Evolutionary conservation across 225 moss, liverwort and hornwort genomes (phyloP).

Genomic region (Polytrichum commune): DNA sequence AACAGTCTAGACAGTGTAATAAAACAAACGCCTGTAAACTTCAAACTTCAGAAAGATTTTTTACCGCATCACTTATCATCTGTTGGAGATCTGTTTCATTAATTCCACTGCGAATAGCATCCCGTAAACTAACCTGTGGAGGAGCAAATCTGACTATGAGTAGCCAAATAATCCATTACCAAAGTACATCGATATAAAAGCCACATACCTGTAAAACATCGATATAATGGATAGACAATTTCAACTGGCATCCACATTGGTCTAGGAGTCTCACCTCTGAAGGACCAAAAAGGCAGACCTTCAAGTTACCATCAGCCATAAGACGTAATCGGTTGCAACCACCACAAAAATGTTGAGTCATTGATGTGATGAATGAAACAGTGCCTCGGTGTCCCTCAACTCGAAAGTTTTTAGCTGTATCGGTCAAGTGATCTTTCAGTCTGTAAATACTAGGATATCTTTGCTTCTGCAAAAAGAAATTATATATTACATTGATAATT

Average conservation of each 20-base stretch:
- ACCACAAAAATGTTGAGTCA: constrained; percentile 95
- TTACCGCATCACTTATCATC: constrained; percentile 87
- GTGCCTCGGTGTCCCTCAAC: constrained; percentile 80
- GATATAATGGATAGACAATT: no score
- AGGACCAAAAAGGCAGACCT: constrained; percentile 98
- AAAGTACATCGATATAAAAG: neutral
- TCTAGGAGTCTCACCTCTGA: constrained; percentile 54
- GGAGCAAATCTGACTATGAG: constrained; percentile 4
- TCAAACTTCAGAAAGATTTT: neutral
- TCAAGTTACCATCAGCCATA: constrained; percentile 98
- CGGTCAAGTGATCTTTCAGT: constrained; percentile 75
- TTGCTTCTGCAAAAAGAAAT: constrained; percentile 50
- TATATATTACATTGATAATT: neutral
- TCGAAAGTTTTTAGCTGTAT: constrained; percentile 93
- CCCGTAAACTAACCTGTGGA: constrained; percentile 86
- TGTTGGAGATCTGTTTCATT: constrained; percentile 68
- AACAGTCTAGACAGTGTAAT: no score
- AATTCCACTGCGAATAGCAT: constrained; percentile 85
- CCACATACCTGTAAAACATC: neutral
- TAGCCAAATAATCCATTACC: neutral
- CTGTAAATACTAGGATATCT: constrained; percentile 67
- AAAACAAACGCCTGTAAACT: no score
- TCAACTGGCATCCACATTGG: neutral
- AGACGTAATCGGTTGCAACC: constrained; percentile 96
- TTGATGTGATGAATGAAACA: constrained; percentile 95